Percentiles rank a stretch among this genome's conserved stretches.
These are phyloP conservation scores for Lolium rigidum DNA, from an alignment of 176 grass and related monocot species.

Conservation along the genomic window DNA sequence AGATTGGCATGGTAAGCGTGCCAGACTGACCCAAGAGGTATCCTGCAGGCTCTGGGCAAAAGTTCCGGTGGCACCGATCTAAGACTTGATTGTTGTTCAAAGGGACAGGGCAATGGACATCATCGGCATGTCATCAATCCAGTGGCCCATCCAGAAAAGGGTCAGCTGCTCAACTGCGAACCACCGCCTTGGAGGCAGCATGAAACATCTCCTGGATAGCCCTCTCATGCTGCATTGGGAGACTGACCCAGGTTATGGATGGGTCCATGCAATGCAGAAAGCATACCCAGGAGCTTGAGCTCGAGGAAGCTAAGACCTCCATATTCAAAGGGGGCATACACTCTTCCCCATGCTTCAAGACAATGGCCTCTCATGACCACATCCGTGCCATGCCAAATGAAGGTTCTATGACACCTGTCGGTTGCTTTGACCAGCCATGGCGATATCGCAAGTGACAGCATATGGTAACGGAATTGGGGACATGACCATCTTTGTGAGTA, in stretches of 20 bases:
- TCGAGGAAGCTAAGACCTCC: neutral
- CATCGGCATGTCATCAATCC: neutral
- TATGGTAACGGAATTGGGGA: neutral
- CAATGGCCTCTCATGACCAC: neutral
- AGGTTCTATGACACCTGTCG: neutral
- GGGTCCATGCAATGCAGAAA: neutral
- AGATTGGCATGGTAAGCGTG: neutral
- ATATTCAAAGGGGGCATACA: neutral
- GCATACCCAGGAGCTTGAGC: neutral
- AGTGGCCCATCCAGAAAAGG: neutral
- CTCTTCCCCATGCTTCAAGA: neutral
- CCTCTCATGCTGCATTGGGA: neutral
- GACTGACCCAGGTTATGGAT: neutral
- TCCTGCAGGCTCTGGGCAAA: neutral
- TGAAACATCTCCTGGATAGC: neutral
- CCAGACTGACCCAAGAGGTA: neutral
- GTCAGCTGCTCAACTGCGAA: neutral
- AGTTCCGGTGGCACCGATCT: neutral
- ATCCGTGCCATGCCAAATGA: neutral
- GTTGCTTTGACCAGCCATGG: neutral
- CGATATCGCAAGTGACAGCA: neutral
- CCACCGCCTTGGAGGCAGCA: neutral
- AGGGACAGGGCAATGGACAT: neutral
- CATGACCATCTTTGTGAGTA: too few species aligned
- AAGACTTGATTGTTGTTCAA: neutral